Evolutionary conservation across 164 flowering plant species (phyloP).

Genomic region (Vitis cinerea): DNA sequence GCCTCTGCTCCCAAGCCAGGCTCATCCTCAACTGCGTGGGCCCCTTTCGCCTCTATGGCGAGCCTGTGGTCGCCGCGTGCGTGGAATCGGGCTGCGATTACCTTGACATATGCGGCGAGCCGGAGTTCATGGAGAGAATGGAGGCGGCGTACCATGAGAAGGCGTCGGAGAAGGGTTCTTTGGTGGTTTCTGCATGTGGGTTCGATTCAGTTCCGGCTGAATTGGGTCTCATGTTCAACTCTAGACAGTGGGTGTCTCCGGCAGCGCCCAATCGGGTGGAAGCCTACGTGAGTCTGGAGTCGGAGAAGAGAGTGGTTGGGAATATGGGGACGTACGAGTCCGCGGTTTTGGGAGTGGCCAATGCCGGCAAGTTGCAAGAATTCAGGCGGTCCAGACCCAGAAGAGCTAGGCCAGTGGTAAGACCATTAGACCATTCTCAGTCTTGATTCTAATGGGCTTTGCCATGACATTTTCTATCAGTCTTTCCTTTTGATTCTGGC

Average conservation of each 20-base stretch:
- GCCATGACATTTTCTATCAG: no score
- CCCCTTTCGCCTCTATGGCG: conserved; percentile 74
- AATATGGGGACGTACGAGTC: conserved; percentile 77
- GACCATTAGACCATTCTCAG: background rate
- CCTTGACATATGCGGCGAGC: conserved; percentile 79
- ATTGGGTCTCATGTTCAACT: conserved; percentile 64
- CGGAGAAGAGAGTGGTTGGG: conserved; percentile 63
- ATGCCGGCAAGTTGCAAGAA: conserved; percentile 46
- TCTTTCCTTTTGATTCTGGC: no score
- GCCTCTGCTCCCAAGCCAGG: conserved; percentile 45
- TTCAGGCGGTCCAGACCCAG: conserved; percentile 58
- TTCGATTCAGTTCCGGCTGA: conserved; percentile 87
- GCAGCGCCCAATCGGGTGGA: conserved; percentile 53
- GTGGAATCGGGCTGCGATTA: conserved; percentile 63
- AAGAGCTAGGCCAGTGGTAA: conserved; percentile 59
- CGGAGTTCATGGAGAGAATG: conserved; percentile 88
- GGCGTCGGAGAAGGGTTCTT: conserved; percentile 50
- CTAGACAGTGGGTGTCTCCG: conserved; percentile 58
- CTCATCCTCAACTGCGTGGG: conserved; percentile 82
- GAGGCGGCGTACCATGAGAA: conserved; percentile 55
- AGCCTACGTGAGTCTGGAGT: conserved; percentile 74
- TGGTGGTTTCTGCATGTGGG: conserved; percentile 84
- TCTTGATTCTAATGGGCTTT: no score
- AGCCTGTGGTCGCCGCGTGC: conserved; percentile 76
- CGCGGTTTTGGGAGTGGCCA: conserved; percentile 74